Conservation (phyloP, 2,329 filamentous ascomycete species). For the Xylariaceae sp. region DNA sequence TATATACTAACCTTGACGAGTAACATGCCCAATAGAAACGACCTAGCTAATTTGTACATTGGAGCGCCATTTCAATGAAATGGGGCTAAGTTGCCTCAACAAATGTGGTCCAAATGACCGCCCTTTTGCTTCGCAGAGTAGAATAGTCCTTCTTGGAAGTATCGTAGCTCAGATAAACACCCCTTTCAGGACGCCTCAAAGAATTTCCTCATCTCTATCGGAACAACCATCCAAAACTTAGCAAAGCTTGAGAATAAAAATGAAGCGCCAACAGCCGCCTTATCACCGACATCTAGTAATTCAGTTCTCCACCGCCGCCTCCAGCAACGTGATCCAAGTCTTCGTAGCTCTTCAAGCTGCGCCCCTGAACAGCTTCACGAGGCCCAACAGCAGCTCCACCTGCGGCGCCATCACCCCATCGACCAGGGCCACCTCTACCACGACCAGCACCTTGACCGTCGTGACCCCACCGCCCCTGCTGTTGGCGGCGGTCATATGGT, state of each 20-base stretch:
- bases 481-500: conserved; percentile 74
- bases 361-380: conserved; percentile 87
- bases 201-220: background rate
- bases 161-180: conserved; percentile 2
- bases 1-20: conserved; percentile 19
- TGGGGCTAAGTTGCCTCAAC: background rate
- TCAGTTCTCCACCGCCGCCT: conserved; percentile 79
- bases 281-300: conserved; percentile 72
- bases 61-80: conserved; percentile 1
- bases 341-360: conserved; percentile 95
- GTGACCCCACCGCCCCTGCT: conserved; percentile 56
- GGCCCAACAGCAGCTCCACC: conserved; percentile 81
- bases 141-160: background rate
- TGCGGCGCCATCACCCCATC: conserved; percentile 77
- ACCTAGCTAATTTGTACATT: conserved; percentile 27
- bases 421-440: conserved; percentile 57
- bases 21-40: conserved; percentile 10
- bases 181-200: background rate
- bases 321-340: conserved; percentile 87
- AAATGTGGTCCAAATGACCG: background rate
- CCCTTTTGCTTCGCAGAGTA: background rate
- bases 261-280: background rate
- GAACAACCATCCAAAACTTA: background rate
- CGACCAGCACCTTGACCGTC: conserved; percentile 60
- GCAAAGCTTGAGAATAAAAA: background rate